phyloP scores from a whole-genome alignment of 495 filamentous ascomycete species.

The Penicillium salamii region DNA sequence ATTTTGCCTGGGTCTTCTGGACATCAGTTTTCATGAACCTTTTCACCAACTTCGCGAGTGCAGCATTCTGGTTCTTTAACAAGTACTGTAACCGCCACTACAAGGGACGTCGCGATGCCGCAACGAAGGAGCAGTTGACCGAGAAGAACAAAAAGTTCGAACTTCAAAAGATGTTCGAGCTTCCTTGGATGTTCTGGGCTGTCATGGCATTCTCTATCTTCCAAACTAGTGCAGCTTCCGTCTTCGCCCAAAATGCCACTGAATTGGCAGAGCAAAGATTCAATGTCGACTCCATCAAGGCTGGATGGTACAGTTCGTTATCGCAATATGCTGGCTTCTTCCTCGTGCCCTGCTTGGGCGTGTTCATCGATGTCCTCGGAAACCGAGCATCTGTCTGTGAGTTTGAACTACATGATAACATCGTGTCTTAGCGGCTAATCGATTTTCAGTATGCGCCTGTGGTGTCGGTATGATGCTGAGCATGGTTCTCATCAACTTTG shows the following conservation, averaged over 20 bases:
- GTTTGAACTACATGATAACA: constrained; percentile 5
- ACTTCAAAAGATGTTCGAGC: constrained; percentile 36
- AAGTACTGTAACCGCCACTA: constrained; percentile 33
- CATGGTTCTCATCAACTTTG: constrained; percentile 41
- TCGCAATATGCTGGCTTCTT: constrained; percentile 44
- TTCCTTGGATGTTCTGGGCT: constrained; percentile 46
- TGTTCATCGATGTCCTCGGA: constrained; percentile 45
- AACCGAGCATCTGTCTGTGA: constrained; percentile 40
- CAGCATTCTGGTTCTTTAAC: constrained; percentile 41
- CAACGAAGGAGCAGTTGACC: constrained; percentile 38
- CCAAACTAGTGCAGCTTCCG: constrained; percentile 37
- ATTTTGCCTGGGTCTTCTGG: constrained; percentile 48
- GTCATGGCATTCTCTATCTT: constrained; percentile 42
- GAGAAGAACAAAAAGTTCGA: constrained; percentile 49
- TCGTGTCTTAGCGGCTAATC: background rate
- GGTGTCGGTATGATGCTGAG: constrained; percentile 38
- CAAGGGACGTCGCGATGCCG: constrained; percentile 30
- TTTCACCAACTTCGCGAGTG: constrained; percentile 41
- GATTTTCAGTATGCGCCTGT: constrained; percentile 28
- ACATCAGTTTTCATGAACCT: constrained; percentile 48
- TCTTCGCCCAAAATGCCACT: constrained; percentile 43
- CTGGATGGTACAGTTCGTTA: constrained; percentile 44
- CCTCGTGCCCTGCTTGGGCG: constrained; percentile 38
- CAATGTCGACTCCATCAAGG: constrained; percentile 35
- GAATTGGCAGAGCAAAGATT: constrained; percentile 45